Percentiles rank a stretch among this genome's conserved stretches.
Evolutionary conservation across 257 asterid genomes (phyloP).

Genomic region (Salvia hispanica): DNA sequence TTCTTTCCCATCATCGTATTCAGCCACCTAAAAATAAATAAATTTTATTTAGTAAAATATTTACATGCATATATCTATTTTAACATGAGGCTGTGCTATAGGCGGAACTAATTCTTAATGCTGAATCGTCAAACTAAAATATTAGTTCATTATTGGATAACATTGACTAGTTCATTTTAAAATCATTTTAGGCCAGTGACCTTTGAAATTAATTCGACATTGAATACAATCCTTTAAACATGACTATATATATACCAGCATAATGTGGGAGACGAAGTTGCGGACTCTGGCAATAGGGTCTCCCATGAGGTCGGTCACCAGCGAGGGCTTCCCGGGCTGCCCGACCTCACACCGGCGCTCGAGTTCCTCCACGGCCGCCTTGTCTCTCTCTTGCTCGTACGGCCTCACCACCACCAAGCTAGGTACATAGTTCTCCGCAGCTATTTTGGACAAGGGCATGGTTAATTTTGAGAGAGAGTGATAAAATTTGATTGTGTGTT

Average conservation of each 20-base stretch:
- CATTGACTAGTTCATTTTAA: no score
- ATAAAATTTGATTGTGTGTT: constrained; percentile 10
- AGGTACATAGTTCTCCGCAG: constrained; percentile 40
- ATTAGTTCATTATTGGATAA: no score
- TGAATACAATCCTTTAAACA: no score
- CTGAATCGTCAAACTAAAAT: no score
- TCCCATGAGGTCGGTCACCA: constrained; percentile 78
- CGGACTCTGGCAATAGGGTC: constrained; percentile 79
- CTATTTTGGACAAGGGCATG: constrained; percentile 52
- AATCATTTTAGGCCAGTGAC: no score
- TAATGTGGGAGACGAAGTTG: constrained; percentile 53
- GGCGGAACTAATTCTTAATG: no score
- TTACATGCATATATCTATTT: no score
- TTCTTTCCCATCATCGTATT: constrained; percentile 52
- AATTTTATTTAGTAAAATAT: no score
- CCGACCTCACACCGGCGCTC: constrained; percentile 77
- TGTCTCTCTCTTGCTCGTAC: constrained; percentile 55
- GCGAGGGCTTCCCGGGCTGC: constrained; percentile 62
- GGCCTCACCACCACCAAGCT: constrained; percentile 55
- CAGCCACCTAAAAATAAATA: constrained; percentile 46
- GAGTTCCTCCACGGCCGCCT: constrained; percentile 73
- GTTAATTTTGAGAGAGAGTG: constrained; percentile 19
- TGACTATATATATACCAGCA: constrained; percentile 54
- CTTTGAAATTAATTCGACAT: no score
- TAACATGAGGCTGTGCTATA: no score